Conservation (phyloP, 1,284 basidiomycete genomes). For the Naganishia cerealis region DNA sequence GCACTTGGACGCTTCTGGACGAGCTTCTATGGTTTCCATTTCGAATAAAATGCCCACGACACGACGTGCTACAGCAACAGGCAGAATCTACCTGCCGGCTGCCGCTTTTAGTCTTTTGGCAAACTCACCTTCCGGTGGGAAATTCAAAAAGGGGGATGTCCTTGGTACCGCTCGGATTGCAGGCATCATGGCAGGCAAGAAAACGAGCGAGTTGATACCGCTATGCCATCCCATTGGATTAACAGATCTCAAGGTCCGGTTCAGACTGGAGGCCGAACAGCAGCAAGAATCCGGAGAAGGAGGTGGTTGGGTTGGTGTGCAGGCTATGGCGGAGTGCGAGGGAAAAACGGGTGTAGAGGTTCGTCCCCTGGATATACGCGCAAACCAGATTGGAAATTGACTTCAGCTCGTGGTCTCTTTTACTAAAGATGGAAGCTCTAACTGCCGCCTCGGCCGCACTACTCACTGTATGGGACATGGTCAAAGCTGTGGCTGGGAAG, state of each 20-base stretch:
- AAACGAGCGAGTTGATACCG: constrained; percentile 76
- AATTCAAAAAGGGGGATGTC: constrained; percentile 69
- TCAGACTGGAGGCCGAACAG: constrained; percentile 57
- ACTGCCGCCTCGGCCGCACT: constrained; percentile 76
- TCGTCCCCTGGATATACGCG: neutral
- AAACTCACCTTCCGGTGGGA: constrained; percentile 6
- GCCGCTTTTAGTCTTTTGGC: constrained; percentile 65
- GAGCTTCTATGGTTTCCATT: constrained; percentile 78
- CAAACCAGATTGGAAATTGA: neutral
- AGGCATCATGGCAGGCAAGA: constrained; percentile 82
- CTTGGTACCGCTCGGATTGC: constrained; percentile 76
- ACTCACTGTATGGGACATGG: constrained; percentile 87
- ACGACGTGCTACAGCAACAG: constrained; percentile 72
- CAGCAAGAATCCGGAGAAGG: constrained; percentile 29
- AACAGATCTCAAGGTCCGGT: constrained; percentile 65
- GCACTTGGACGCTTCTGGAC: constrained; percentile 69
- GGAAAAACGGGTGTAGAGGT: constrained; percentile 79
- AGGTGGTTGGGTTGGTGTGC: constrained; percentile 63
- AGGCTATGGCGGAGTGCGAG: constrained; percentile 68
- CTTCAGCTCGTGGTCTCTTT: neutral
- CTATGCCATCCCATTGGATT: constrained; percentile 77
- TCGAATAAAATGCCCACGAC: constrained; percentile 65
- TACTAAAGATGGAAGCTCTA: constrained; percentile 74
- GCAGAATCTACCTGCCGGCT: constrained; percentile 69
- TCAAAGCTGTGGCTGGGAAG: constrained; percentile 79